Conservation (phyloP, 257 asterid species). For the Nicotiana noctiflora region DNA sequence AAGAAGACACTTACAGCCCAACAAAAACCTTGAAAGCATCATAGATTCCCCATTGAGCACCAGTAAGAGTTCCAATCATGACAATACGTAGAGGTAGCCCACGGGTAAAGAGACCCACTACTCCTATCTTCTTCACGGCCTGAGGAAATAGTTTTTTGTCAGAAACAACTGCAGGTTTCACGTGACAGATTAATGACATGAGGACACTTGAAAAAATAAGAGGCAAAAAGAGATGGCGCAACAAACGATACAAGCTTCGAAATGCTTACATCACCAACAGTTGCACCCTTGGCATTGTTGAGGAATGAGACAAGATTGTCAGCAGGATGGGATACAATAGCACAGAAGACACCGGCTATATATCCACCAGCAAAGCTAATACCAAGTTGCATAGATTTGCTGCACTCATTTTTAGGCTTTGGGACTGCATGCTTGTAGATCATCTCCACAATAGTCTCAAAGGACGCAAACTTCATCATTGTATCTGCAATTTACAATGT, state of each 20-base stretch:
- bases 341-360: slow-evolving; percentile 80
- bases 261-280: slow-evolving; percentile 72
- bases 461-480: slow-evolving; percentile 90
- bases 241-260: background rate
- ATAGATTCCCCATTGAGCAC: slow-evolving; percentile 97
- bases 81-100: slow-evolving; percentile 94
- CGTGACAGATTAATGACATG: background rate
- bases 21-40: slow-evolving; percentile 91
- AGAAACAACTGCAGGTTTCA: background rate
- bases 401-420: slow-evolving; percentile 63
- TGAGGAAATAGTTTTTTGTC: slow-evolving; percentile 6
- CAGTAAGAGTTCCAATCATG: slow-evolving; percentile 97
- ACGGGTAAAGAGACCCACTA: slow-evolving; percentile 71
- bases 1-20: slow-evolving; percentile 64
- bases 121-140: slow-evolving; percentile 82
- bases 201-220: background rate
- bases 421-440: slow-evolving; percentile 75
- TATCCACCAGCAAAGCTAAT: slow-evolving; percentile 92
- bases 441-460: slow-evolving; percentile 71
- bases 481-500: slow-evolving; percentile 45
- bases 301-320: slow-evolving; percentile 91
- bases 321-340: slow-evolving; percentile 83
- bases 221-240: slow-evolving; percentile 4
- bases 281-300: slow-evolving; percentile 88
- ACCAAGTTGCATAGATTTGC: slow-evolving; percentile 74